Conservation (phyloP, 2,329 filamentous ascomycete species). For the Acephala macrosclerotiorum region DNA sequence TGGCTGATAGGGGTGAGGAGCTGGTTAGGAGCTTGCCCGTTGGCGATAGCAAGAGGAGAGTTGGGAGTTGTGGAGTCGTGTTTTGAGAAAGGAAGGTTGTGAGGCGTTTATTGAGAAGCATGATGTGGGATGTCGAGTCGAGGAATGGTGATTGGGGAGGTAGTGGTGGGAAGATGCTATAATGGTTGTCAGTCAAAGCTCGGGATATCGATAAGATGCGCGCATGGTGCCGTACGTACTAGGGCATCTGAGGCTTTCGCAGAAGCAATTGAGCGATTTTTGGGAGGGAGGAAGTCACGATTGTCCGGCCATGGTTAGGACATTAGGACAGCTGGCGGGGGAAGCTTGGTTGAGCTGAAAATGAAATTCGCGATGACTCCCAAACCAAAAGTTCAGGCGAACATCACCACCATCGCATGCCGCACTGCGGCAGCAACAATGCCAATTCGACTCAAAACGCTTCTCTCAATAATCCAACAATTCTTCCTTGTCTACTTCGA, state of each 20-base stretch:
- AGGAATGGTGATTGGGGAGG: slow-evolving; percentile 20
- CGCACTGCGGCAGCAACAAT: not conserved
- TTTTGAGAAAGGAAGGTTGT: slow-evolving; percentile 68
- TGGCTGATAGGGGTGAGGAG: slow-evolving; percentile 62
- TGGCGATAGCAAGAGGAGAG: slow-evolving; percentile 64
- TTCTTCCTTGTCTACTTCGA: not conserved
- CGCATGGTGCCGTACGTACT: slow-evolving; percentile 12
- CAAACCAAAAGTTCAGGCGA: not conserved
- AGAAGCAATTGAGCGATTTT: not conserved
- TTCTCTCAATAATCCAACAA: not conserved
- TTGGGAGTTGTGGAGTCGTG: slow-evolving; percentile 60
- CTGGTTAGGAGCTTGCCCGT: slow-evolving; percentile 70
- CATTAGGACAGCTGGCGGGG: not conserved
- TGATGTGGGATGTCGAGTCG: slow-evolving; percentile 37
- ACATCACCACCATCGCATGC: not conserved
- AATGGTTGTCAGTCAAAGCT: not conserved
- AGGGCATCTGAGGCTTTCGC: slow-evolving; percentile 30
- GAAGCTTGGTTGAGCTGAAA: slow-evolving; percentile 6
- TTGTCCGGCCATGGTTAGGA: not conserved
- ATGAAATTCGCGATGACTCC: not conserved
- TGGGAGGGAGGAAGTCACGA: too few relatives aligned
- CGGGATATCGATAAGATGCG: not conserved
- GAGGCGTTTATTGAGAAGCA: slow-evolving; percentile 70
- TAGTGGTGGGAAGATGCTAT: slow-evolving; percentile 20
- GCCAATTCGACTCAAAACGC: not conserved